Percentiles rank a stretch among this genome's conserved stretches.
phyloP scores from a whole-genome alignment of 768 basidiomycete genomes.

The Lyophyllum decastes region DNA sequence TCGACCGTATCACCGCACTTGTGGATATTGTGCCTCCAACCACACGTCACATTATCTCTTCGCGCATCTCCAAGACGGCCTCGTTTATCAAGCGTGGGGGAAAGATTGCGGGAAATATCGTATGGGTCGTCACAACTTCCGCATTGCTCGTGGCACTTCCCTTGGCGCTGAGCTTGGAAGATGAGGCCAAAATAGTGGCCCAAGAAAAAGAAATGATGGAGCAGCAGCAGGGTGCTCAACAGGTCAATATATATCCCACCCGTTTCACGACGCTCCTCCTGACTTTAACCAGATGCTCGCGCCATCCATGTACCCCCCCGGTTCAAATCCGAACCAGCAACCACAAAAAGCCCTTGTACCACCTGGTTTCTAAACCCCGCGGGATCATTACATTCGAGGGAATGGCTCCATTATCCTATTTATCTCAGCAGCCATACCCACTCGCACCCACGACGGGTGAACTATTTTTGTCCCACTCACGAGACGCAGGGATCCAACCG shows the following conservation, averaged over 20 bases:
- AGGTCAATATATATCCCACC: constrained; percentile 51
- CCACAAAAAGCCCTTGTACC: constrained; percentile 71
- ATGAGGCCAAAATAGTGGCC: constrained; percentile 91
- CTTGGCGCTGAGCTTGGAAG: constrained; percentile 89
- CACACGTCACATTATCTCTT: constrained; percentile 75
- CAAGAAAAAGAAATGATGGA: constrained; percentile 95
- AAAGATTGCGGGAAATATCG: constrained; percentile 81
- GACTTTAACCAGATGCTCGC: constrained; percentile 65
- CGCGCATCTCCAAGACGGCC: constrained; percentile 60
- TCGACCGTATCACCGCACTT: constrained; percentile 88
- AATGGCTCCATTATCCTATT: constrained; percentile 12
- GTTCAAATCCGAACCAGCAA: constrained; percentile 36
- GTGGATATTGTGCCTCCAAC: constrained; percentile 95
- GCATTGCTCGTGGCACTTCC: constrained; percentile 94
- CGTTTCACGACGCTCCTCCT: constrained; percentile 13
- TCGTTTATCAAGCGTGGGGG: constrained; percentile 66
- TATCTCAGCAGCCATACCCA: constrained; percentile 15
- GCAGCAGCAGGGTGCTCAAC: constrained; percentile 90
- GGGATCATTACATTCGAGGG: constrained; percentile 16
- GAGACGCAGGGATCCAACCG: constrained; percentile 6
- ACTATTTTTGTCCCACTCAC: constrained; percentile 15
- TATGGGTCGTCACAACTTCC: constrained; percentile 94
- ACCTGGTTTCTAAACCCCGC: constrained; percentile 70
- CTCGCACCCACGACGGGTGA: constrained; percentile 21
- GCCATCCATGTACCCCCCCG: constrained; percentile 56